Evolutionary conservation across 495 filamentous ascomycete genomes (phyloP).

Genomic region (Tetracladium setigerum): DNA sequence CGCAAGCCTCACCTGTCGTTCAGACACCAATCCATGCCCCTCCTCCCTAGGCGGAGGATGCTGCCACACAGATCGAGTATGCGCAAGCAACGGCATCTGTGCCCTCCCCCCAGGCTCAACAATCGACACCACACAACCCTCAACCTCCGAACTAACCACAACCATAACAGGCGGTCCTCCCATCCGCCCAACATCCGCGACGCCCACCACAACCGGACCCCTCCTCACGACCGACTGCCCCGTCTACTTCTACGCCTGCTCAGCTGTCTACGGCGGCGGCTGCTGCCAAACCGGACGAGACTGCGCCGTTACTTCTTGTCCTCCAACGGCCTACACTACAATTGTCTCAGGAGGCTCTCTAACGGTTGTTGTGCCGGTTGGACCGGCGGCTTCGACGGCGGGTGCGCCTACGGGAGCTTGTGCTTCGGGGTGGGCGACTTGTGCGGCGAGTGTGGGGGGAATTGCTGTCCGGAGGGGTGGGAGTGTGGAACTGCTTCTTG

Average conservation of each 20-base stretch:
- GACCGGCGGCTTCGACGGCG: slow-evolving; percentile 23
- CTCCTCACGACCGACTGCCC: slow-evolving; percentile 49
- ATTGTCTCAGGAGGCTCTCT: slow-evolving; percentile 50
- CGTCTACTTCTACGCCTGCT: slow-evolving; percentile 68
- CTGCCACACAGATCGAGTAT: slow-evolving; percentile 71
- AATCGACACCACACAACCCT: slow-evolving; percentile 26
- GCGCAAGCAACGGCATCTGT: slow-evolving; percentile 31
- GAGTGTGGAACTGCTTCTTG: slow-evolving; percentile 65
- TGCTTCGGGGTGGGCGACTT: slow-evolving; percentile 71
- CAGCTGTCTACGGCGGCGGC: slow-evolving; percentile 52
- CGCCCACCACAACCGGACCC: slow-evolving; percentile 12
- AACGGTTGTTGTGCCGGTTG: slow-evolving; percentile 59
- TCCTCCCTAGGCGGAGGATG: slow-evolving; percentile 46
- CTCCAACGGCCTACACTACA: slow-evolving; percentile 48
- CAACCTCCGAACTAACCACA: slow-evolving; percentile 10
- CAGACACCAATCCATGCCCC: slow-evolving; percentile 22
- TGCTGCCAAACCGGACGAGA: slow-evolving; percentile 72
- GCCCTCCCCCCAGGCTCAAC: slow-evolving; percentile 23
- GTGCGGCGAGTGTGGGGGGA: slow-evolving; percentile 59
- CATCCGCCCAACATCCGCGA: slow-evolving; percentile 29
- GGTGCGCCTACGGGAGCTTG: slow-evolving; percentile 40
- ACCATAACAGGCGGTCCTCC: slow-evolving; percentile 26
- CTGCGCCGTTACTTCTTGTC: slow-evolving; percentile 53
- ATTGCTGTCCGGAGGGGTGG: slow-evolving; percentile 74
- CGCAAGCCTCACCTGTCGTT: slow-evolving; percentile 9